A percentile compares a stretch with the other conserved stretches of the same genome.
Conservation (phyloP, 1,284 basidiomycete genomes). For the Pyrrhoderma noxium region DNA sequence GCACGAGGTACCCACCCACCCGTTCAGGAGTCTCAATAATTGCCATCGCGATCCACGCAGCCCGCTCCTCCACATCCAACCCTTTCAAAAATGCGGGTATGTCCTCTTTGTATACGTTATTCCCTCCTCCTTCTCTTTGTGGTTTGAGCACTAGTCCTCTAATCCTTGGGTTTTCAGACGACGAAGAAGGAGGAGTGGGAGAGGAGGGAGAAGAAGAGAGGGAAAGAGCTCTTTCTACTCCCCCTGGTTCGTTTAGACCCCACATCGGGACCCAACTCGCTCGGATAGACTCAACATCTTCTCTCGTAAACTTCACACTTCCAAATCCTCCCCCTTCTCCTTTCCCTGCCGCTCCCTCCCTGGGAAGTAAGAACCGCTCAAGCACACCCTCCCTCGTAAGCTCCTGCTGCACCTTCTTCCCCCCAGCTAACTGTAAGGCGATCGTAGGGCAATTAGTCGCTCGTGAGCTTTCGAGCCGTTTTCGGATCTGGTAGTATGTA, state of each 20-base stretch:
- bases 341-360: too few species aligned
- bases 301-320: slow-evolving; percentile 28
- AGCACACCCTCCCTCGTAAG: slow-evolving; percentile 70
- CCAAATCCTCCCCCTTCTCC: slow-evolving; percentile 35
- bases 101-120: slow-evolving; percentile 86
- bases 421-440: slow-evolving; percentile 88
- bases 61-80: slow-evolving; percentile 48
- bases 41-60: slow-evolving; percentile 93
- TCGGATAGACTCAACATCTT: slow-evolving; percentile 46
- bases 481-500: slow-evolving; percentile 61
- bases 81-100: slow-evolving; percentile 73
- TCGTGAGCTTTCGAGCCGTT: slow-evolving; percentile 66
- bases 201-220: neutral
- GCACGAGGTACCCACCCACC: slow-evolving; percentile 67
- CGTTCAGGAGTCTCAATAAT: slow-evolving; percentile 74
- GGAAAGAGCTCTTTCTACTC: slow-evolving; percentile 44
- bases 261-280: slow-evolving; percentile 79
- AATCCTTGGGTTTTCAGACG: slow-evolving; percentile 34
- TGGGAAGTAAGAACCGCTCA: slow-evolving; percentile 57
- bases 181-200: too few species aligned
- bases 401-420: slow-evolving; percentile 94
- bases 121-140: slow-evolving; percentile 94
- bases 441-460: slow-evolving; percentile 95
- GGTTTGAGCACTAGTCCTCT: slow-evolving; percentile 80
- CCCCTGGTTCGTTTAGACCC: slow-evolving; percentile 54